Evolutionary conservation across 768 basidiomycete genomes (phyloP).

Genomic region (Cystofilobasidium capitatum): DNA sequence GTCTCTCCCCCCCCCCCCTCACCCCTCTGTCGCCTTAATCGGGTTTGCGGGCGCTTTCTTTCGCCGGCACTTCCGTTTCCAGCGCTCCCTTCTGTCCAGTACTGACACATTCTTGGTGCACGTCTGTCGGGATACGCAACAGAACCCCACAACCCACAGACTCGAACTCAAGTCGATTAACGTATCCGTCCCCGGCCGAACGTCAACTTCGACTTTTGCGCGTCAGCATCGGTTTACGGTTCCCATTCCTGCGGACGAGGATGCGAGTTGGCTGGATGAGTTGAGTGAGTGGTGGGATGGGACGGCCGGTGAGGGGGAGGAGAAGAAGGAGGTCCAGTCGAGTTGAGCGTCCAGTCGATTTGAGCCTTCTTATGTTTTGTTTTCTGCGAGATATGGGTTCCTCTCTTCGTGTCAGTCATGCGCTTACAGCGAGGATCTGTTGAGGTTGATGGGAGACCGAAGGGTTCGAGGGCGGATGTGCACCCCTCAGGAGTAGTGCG

Average conservation of each 20-base stretch:
- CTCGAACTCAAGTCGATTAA: neutral
- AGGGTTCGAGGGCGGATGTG: too few species aligned
- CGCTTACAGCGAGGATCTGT: too few species aligned
- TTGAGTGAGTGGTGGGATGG: neutral
- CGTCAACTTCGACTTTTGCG: neutral
- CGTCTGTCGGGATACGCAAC: too few species aligned
- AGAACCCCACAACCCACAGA: conserved; percentile 1
- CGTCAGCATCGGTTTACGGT: neutral
- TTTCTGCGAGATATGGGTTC: too few species aligned
- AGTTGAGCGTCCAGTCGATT: too few species aligned
- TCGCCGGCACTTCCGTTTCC: neutral
- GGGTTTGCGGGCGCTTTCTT: neutral
- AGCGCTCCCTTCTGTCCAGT: neutral
- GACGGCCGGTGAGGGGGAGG: neutral
- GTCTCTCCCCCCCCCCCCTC: neutral
- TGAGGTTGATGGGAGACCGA: too few species aligned
- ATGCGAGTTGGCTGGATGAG: neutral
- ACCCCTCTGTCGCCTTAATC: neutral
- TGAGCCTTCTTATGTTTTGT: too few species aligned
- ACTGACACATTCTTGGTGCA: too few species aligned
- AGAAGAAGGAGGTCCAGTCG: neutral
- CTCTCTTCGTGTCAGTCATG: too few species aligned
- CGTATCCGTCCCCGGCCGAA: neutral
- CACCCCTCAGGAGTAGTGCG: too few species aligned
- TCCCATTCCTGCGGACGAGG: neutral